Evolutionary conservation across 2,329 filamentous ascomycete species (phyloP).

Genomic region (Fusarium kyushuense): DNA sequence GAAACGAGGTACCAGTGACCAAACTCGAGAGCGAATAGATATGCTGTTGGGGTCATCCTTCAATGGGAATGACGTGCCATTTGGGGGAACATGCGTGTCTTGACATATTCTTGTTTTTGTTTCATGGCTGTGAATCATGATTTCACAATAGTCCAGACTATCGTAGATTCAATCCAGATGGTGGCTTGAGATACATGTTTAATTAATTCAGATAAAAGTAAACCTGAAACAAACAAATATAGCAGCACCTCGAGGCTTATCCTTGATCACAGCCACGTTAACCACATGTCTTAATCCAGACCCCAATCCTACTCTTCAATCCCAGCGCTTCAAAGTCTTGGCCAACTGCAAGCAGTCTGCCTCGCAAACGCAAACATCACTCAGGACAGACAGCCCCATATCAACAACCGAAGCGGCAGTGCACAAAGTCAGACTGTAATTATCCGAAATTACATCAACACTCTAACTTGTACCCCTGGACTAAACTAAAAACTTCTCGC

Average conservation of each 20-base stretch:
- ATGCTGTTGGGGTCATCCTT: slow-evolving; percentile 7
- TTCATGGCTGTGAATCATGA: slow-evolving; percentile 3
- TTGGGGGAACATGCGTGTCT: neutral
- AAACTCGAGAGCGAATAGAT: slow-evolving; percentile 14
- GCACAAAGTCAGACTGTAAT: neutral
- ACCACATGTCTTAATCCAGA: neutral
- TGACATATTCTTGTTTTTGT: slow-evolving; percentile 6
- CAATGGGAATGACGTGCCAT: slow-evolving; percentile 21
- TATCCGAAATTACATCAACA: slow-evolving; percentile 9
- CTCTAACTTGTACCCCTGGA: neutral
- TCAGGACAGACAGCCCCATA: neutral
- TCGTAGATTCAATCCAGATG: neutral
- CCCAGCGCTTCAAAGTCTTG: neutral
- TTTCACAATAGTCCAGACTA: neutral
- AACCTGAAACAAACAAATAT: slow-evolving; percentile 17
- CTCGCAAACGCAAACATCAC: neutral
- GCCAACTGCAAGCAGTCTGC: neutral
- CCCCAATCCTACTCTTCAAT: neutral
- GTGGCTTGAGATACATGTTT: neutral
- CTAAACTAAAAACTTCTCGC: neutral
- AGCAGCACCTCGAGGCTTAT: slow-evolving; percentile 2
- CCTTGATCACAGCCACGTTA: slow-evolving; percentile 1
- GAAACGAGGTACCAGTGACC: neutral
- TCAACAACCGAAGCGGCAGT: neutral
- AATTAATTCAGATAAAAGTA: neutral